Evolutionary conservation across 805 yeast species (phyloP).

Genomic region (Candida verbasci): DNA sequence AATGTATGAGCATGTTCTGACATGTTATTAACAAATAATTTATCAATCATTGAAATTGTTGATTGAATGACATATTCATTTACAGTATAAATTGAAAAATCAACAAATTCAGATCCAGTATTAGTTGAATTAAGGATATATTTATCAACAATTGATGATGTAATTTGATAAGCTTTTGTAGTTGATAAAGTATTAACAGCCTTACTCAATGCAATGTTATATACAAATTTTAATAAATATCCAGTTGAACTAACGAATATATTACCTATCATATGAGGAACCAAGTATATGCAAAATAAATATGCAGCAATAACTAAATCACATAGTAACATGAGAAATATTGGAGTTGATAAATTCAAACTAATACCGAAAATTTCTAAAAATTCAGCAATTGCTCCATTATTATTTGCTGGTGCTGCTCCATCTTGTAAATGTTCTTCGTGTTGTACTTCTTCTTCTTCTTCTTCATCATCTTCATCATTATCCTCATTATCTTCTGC

Average conservation of each 20-base stretch:
- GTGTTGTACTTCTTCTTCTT: slow-evolving; percentile 1
- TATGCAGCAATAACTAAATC: slow-evolving; percentile 31
- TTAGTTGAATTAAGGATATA: neutral
- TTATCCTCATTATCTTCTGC: neutral
- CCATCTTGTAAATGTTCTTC: slow-evolving; percentile 11
- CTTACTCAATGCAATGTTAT: neutral
- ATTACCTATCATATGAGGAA: slow-evolving; percentile 47
- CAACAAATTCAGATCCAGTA: slow-evolving; percentile 12
- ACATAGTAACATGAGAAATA: slow-evolving; percentile 27
- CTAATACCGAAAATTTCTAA: slow-evolving; percentile 34
- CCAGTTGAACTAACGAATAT: slow-evolving; percentile 15
- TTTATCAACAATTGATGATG: neutral
- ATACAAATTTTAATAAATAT: neutral
- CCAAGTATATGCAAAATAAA: slow-evolving; percentile 38
- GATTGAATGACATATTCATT: slow-evolving; percentile 18
- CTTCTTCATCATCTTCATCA: neutral
- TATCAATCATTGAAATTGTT: slow-evolving; percentile 8
- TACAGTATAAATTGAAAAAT: slow-evolving; percentile 11
- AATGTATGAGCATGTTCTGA: slow-evolving; percentile 24
- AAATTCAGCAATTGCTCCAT: slow-evolving; percentile 22
- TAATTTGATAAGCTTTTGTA: neutral
- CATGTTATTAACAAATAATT: slow-evolving; percentile 15
- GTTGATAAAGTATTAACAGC: neutral
- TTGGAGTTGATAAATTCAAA: slow-evolving; percentile 31
- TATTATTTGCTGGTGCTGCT: slow-evolving; percentile 12